Percentiles rank a stretch among this genome's conserved stretches.
Conservation (phyloP, 2,329 filamentous ascomycete species). For the Purpureocillium takamizusanense region DNA sequence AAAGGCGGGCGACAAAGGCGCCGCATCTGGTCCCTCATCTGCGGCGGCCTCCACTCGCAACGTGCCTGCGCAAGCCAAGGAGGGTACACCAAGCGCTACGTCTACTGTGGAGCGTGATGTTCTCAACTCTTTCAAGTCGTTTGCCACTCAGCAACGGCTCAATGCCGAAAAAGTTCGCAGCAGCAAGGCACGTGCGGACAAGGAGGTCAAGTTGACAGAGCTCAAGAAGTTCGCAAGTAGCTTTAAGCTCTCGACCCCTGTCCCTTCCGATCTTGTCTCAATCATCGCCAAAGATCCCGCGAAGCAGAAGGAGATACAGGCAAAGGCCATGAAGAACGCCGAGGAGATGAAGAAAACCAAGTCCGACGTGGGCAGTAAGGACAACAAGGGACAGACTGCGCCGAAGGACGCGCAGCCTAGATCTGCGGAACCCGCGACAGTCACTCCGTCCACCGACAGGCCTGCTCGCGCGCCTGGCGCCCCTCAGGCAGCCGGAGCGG, state of each 20-base stretch:
- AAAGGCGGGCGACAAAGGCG: conserved; percentile 14
- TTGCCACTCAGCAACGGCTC: conserved; percentile 47
- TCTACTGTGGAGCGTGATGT: conserved; percentile 55
- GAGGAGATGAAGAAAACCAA: conserved; percentile 54
- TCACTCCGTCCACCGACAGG: conserved; percentile 16
- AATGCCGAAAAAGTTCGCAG: conserved; percentile 47
- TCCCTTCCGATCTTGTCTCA: conserved; percentile 82
- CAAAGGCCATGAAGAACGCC: conserved; percentile 71
- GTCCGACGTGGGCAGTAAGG: conserved; percentile 33
- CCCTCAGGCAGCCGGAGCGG: conserved; percentile 19
- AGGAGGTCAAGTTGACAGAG: conserved; percentile 87
- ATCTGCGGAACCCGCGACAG: conserved; percentile 13
- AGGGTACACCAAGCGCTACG: conserved; percentile 31
- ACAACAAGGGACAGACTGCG: conserved; percentile 29
- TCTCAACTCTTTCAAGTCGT: conserved; percentile 53
- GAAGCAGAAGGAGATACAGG: conserved; percentile 89
- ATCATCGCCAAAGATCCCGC: conserved; percentile 95
- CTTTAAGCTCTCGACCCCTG: conserved; percentile 90
- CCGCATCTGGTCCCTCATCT: conserved; percentile 18
- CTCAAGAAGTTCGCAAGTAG: conserved; percentile 88
- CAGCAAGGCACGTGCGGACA: conserved; percentile 61
- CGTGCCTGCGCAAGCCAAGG: conserved; percentile 29
- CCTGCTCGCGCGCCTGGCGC: conserved; percentile 23
- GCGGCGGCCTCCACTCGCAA: conserved; percentile 28
- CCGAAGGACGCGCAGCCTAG: conserved; percentile 36